Evolutionary conservation across 257 asterid genomes (phyloP), one percentile per base, ranked within the genome.

Genomic region (Cordia subcordata): DNA sequence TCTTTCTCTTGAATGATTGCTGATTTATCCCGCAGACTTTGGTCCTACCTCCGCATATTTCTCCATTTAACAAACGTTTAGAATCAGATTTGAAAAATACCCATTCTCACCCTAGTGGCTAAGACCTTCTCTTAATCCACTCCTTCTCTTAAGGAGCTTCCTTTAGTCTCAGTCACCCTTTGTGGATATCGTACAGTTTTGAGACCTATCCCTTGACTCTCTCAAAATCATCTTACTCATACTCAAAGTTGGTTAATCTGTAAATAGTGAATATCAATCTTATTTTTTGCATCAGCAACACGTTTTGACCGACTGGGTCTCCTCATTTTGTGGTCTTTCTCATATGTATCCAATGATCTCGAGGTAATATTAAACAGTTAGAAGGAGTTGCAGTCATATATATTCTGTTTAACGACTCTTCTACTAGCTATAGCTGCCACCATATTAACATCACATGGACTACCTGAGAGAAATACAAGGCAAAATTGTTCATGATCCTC

Each of bases 401-500:
- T 8, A 5, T 12, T n/a, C 16, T 14, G 20, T 38, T 55, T 42
- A 55, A 33, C 69, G 22, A 27, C 13, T 20, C 13, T 33, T 62
- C 27, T n/a, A 8, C 5, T 49, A 20, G 16, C n/a, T 51, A 6
- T 13, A 3, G 45, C 44, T 33, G 15, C 58, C 14, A 8, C 22
- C 11, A 20, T 27, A 3, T 53, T 18, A n/a, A n/a, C n/a, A n/a
- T 3, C 11, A 33, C 40, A 72, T 73, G 67, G 75, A 72, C 27
- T 75, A 66, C 51, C 57, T 80, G 15, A 54, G 79, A 20, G 88
- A 85, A 61, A 69, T 81, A 35, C 63, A 71, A 56, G 81, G 91
- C n/a, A 82, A 85, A 57, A n/a, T 66, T 0, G 72, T 68, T 0
- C 70, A 80, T 49, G 94, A 83, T 64, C 90, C 81, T 1, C 11